A percentile compares a stretch with the other conserved stretches of the same genome.
Evolutionary conservation across 495 filamentous ascomycete species (phyloP).

Genomic region (Durotheca rogersii): DNA sequence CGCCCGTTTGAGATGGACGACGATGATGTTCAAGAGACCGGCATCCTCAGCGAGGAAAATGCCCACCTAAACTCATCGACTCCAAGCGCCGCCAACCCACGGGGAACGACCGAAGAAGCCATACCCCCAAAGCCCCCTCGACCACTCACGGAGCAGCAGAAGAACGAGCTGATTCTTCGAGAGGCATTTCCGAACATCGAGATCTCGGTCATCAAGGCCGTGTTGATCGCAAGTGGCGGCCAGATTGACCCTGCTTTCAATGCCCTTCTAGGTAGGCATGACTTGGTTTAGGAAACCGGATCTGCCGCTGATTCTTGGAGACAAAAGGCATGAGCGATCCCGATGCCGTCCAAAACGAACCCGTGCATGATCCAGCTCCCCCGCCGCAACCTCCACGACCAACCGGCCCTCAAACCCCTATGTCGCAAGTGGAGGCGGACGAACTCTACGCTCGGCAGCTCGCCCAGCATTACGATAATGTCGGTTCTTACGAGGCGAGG

Average conservation of each 20-base stretch:
- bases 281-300: neutral
- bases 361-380: constrained; percentile 40
- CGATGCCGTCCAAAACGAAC: constrained; percentile 67
- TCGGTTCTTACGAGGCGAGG: constrained; percentile 52
- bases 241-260: constrained; percentile 94
- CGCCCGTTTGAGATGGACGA: constrained; percentile 84
- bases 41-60: constrained; percentile 45
- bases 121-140: constrained; percentile 87
- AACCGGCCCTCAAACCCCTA: constrained; percentile 57
- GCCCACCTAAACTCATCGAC: constrained; percentile 44
- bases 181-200: constrained; percentile 94
- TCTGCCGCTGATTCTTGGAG: constrained; percentile 23
- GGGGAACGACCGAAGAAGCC: constrained; percentile 45
- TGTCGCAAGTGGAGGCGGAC: constrained; percentile 83
- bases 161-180: constrained; percentile 83
- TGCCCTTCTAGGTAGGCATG: constrained; percentile 73
- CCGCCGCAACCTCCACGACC: constrained; percentile 75
- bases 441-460: constrained; percentile 93
- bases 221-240: constrained; percentile 81
- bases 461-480: constrained; percentile 80
- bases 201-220: constrained; percentile 76
- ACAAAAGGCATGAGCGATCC: constrained; percentile 94
- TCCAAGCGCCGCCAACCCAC: constrained; percentile 33
- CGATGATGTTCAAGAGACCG: constrained; percentile 69
- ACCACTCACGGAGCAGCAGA: constrained; percentile 74